Base-by-base conservation (phyloP, 2,329 filamentous ascomycete genomes). In the Beauveria bassiana region DNA sequence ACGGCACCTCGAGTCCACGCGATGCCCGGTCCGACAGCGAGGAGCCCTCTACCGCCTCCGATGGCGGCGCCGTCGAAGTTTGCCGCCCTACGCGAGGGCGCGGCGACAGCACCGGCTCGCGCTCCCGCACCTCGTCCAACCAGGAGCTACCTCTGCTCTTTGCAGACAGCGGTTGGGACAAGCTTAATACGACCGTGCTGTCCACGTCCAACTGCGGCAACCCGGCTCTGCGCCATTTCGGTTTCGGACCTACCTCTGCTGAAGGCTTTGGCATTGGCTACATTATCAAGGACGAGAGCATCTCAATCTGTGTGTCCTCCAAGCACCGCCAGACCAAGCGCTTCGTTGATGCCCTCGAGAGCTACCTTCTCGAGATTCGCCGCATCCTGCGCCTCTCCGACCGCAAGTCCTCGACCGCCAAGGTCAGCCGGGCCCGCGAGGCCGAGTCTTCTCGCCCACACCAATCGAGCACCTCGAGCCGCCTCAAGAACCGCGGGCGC, bases 201-300 rank as follows among this genome's bases (percentile, higher is more conserved):
- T 96, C 91, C 7, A 98, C 95, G 0, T 97, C 93, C n/a, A 99
- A 99, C 79, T 99, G 95, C 74, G 95, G 95, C 63, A 99, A 98
- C 74, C 95, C 95, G 0, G 91, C 89, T 0, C 85, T 99, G 20
- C 87, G 95, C 2, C 93, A 98, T 69, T 99, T 99, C 69, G 95
- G 95, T 3, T 99, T 99, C 71, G 95, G 95, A 0, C 95, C 95
- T 1, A 96, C 93, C 0, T 93, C 90, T 0, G 93, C 87, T 2
- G 92, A 97, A 66, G 95, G 95, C 0, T 98, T 98, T 70, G 95
- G 95, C 34, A 97, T 99, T 61, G 95, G 95, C 2, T 99, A 99
- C 77, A 98, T 99, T 70, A 97, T 99, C 82, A 99, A 99, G 75
- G 91, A 96, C 67, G 90, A 95, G 58, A 57, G 62, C 42, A 65